Conservation (phyloP, 1,284 basidiomycete genomes). For the Cryptococcus depauperatus region DNA sequence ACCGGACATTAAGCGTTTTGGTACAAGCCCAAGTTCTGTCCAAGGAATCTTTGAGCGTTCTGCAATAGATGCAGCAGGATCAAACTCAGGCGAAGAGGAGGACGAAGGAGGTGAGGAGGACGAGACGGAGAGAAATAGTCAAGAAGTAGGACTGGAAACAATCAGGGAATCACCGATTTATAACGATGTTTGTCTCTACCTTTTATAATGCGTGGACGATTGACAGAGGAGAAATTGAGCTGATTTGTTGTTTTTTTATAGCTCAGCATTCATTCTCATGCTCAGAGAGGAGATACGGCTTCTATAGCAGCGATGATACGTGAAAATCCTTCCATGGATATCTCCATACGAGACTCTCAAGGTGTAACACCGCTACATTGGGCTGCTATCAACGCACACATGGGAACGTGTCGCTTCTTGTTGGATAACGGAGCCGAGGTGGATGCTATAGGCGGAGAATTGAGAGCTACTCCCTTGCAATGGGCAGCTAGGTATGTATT, state of each 20-base stretch:
- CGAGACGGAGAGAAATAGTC: conserved; percentile 13
- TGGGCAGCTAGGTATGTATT: conserved; percentile 70
- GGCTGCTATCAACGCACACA: conserved; percentile 60
- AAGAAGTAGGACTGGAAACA: conserved; percentile 30
- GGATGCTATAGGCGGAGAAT: conserved; percentile 87
- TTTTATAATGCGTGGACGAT: background rate
- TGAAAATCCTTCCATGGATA: conserved; percentile 58
- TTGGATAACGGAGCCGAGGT: conserved; percentile 91
- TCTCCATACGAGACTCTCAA: conserved; percentile 75
- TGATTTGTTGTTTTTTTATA: conserved; percentile 7
- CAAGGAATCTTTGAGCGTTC: conserved; percentile 4
- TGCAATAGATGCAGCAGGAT: background rate
- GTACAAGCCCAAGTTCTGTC: conserved; percentile 7
- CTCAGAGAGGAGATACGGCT: conserved; percentile 75
- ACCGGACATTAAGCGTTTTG: background rate
- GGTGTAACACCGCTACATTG: conserved; percentile 94
- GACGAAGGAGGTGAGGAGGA: conserved; percentile 2
- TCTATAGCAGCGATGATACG: conserved; percentile 62
- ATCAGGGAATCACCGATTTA: conserved; percentile 10
- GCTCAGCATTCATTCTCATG: conserved; percentile 69
- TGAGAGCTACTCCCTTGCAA: conserved; percentile 91
- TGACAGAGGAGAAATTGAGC: background rate
- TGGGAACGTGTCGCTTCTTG: conserved; percentile 51
- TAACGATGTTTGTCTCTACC: background rate
- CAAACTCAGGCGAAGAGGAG: background rate